Base-by-base conservation (phyloP, 2,329 filamentous ascomycete species). In the Colletotrichum higginsianum region DNA sequence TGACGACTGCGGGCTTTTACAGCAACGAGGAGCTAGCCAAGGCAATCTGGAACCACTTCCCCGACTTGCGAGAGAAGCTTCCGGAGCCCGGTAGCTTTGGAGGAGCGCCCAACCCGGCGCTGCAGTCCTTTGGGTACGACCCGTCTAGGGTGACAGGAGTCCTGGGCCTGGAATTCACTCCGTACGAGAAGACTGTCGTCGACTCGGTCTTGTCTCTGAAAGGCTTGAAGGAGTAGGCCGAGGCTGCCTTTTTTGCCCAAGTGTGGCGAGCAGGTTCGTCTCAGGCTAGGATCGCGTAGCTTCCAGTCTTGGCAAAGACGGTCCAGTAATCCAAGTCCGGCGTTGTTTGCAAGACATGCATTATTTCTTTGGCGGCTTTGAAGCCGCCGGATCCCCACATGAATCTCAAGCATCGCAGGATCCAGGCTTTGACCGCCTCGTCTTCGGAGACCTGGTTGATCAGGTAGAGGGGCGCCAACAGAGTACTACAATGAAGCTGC, bases 151-250 rank as follows among this genome's bases (percentile, higher is more conserved):
- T 86, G 74, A 87, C 86, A 74, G 82, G 80, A 73, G 78, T 87
- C 5, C 74, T 88, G 47, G 86, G 86, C 6, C 74, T 87, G 61
- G 81, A 86, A 72, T 88, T 83, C 75, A 85, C 77, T 71, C 78
- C 76, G 0, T 78, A 88, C 26, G 84, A 88, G 75, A 79, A 87
- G 71, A 82, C 79, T 12, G 84, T 88, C 49, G 79, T 84, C 15
- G 87, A 89, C 76, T 67, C 68, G 5, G 64, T 75, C n/a, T 53
- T 53, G 44, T 70, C 67, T 8, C 23, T 71, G 4, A 30, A 11
- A 8, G 52, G 46, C 18, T 61, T 69, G 42, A 0, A 38, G 18
- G 56, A 30, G 40, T 71, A 26, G 26, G 26, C 26, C 26, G 26
- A 26, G 26, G 26, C 26, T 26, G 26, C 26, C 26, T 23, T 4